A percentile compares a stretch with the other conserved stretches of the same genome.
Conservation (phyloP, 2,329 filamentous ascomycete genomes). For the Diaporthe sp. region DNA sequence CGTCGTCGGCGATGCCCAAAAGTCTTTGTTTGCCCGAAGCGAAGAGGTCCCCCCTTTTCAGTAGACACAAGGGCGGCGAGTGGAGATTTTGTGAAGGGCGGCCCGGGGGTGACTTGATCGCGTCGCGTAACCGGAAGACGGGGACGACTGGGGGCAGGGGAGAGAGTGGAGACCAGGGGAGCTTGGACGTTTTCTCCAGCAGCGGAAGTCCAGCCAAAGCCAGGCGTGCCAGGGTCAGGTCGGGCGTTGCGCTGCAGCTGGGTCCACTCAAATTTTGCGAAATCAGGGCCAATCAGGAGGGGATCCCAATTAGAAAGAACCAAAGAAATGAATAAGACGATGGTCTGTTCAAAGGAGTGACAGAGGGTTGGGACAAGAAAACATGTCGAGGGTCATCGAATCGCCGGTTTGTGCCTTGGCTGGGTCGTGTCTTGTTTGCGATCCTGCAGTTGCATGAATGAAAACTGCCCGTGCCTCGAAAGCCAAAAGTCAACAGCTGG, state of each 20-base stretch:
- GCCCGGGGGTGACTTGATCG: conserved; percentile 38
- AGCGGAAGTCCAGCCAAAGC: conserved; percentile 9
- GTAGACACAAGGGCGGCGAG: conserved; percentile 32
- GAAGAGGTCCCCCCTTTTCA: conserved; percentile 33
- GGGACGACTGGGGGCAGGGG: conserved; percentile 34
- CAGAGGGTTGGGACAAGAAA: conserved; percentile 33
- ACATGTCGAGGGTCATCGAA: conserved; percentile 21
- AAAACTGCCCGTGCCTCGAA: conserved; percentile 24
- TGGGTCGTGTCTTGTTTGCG: conserved; percentile 18
- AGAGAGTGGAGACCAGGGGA: conserved; percentile 9
- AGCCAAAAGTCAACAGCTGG: conserved; percentile 22
- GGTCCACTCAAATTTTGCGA: conserved; percentile 36
- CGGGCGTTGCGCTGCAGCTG: conserved; percentile 24
- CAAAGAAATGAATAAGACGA: conserved; percentile 31
- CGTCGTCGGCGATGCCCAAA: conserved; percentile 41
- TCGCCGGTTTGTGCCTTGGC: conserved; percentile 28
- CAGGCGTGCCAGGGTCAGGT: conserved; percentile 13
- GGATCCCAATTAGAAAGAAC: conserved; percentile 15
- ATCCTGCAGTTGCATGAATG: conserved; percentile 24
- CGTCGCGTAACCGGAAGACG: conserved; percentile 42
- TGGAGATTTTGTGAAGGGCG: conserved; percentile 37
- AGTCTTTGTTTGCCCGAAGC: conserved; percentile 42
- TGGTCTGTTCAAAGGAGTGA: conserved; percentile 40
- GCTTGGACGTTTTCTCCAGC: conserved; percentile 38
- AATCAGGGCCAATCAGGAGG: conserved; percentile 32